phyloP scores from a whole-genome alignment of 768 basidiomycete genomes.

The Russula brevipes region DNA sequence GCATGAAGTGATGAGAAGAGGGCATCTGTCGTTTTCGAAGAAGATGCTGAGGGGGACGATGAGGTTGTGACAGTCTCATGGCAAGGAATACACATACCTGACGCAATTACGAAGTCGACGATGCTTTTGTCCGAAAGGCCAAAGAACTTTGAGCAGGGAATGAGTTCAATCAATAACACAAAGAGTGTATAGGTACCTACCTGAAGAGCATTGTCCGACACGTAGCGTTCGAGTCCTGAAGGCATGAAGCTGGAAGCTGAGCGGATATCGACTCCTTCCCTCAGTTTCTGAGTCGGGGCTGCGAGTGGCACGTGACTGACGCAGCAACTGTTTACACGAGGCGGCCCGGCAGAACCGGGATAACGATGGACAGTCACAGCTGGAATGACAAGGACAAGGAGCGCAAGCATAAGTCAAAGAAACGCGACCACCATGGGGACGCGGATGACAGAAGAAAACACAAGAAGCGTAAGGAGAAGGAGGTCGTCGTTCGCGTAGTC shows the following conservation, averaged over 20 bases:
- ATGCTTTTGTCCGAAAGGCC: constrained; percentile 80
- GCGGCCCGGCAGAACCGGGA: not conserved
- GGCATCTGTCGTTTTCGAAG: constrained; percentile 73
- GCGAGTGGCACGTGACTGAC: not conserved
- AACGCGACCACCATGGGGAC: constrained; percentile 49
- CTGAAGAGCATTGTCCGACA: constrained; percentile 71
- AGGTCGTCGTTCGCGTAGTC: constrained; percentile 42
- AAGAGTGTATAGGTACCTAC: constrained; percentile 39
- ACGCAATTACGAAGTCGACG: constrained; percentile 82
- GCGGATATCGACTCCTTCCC: not conserved
- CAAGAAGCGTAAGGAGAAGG: constrained; percentile 36
- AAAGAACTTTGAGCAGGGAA: constrained; percentile 54
- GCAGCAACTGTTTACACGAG: not conserved
- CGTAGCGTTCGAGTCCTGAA: constrained; percentile 60
- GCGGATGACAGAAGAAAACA: constrained; percentile 34
- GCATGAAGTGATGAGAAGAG: constrained; percentile 71
- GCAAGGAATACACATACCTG: constrained; percentile 46
- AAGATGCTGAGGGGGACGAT: constrained; percentile 51
- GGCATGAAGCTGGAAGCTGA: constrained; percentile 40
- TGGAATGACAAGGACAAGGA: constrained; percentile 37
- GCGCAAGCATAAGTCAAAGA: constrained; percentile 46
- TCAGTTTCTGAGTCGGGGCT: too few species aligned
- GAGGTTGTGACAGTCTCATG: constrained; percentile 9
- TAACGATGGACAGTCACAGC: constrained; percentile 30
- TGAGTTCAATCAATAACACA: not conserved